phyloP scores from a whole-genome alignment of 2,329 filamentous ascomycete species.

The Aspergillus neotritici region DNA sequence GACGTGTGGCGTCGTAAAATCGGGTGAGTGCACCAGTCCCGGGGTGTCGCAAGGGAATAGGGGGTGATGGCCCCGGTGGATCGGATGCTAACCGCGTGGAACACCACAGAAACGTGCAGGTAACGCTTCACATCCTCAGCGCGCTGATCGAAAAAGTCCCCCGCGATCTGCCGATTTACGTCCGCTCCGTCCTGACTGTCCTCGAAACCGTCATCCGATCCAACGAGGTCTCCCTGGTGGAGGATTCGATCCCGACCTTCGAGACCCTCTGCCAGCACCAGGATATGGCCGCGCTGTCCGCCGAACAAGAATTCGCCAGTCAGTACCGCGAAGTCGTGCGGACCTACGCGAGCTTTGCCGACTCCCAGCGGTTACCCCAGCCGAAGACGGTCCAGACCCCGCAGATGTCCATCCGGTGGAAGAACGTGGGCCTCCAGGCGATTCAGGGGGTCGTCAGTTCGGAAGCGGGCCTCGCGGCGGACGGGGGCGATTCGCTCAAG shows the following conservation, averaged over 20 bases:
- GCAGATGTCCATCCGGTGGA: conserved; percentile 73
- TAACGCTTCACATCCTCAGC: conserved; percentile 86
- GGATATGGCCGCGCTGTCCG: conserved; percentile 76
- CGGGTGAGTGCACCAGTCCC: conserved; percentile 54
- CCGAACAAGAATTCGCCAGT: conserved; percentile 73
- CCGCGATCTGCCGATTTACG: conserved; percentile 84
- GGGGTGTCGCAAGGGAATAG: not conserved
- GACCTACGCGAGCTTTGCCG: conserved; percentile 74
- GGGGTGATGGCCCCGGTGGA: too few species aligned
- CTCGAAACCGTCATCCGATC: conserved; percentile 77
- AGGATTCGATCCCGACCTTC: conserved; percentile 81
- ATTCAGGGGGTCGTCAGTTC: conserved; percentile 76
- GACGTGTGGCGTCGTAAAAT: conserved; percentile 87
- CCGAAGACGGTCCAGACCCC: conserved; percentile 56
- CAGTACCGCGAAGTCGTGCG: conserved; percentile 79
- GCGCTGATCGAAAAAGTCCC: conserved; percentile 90
- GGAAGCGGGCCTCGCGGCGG: conserved; percentile 70
- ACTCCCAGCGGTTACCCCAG: conserved; percentile 48
- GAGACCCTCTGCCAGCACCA: conserved; percentile 84
- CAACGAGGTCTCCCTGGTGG: conserved; percentile 84
- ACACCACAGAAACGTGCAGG: conserved; percentile 70
- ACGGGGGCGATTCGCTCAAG: conserved; percentile 69
- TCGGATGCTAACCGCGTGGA: too few species aligned
- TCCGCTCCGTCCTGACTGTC: conserved; percentile 75
- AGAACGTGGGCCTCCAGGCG: conserved; percentile 66